These are phyloP conservation scores for Nakaseomyces bracarensis DNA, from an alignment of 1,139 yeast genomes.

Conservation along the genomic window DNA sequence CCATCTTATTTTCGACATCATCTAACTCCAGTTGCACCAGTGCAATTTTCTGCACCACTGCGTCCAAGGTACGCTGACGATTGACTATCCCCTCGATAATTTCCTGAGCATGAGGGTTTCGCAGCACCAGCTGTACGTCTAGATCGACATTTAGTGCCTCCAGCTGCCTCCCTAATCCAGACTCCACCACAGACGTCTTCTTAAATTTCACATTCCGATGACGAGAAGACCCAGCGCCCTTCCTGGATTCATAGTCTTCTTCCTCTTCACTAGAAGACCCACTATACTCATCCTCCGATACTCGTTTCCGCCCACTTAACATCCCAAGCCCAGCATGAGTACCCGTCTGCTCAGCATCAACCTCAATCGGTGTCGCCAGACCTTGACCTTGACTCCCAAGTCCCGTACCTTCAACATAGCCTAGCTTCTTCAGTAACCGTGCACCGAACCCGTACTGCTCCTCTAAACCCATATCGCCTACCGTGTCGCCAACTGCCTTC, in stretches of 20 bases:
- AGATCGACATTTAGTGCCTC: background rate
- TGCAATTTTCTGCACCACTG: background rate
- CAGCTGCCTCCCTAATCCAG: background rate
- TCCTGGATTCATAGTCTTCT: constrained; percentile 11
- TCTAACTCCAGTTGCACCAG: constrained; percentile 1
- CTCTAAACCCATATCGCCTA: constrained; percentile 11
- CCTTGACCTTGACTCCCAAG: constrained; percentile 68
- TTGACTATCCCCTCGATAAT: background rate
- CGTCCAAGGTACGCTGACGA: background rate
- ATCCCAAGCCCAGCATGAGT: constrained; percentile 54
- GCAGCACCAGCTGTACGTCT: background rate
- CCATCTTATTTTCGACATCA: background rate
- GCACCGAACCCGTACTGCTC: constrained; percentile 79
- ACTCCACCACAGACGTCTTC: constrained; percentile 9
- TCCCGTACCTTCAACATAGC: constrained; percentile 76
- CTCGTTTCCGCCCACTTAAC: constrained; percentile 17
- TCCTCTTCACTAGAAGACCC: too few species aligned
- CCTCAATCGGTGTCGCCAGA: constrained; percentile 68
- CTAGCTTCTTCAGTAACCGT: constrained; percentile 70
- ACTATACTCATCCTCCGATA: constrained; percentile 13
- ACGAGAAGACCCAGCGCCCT: too few species aligned
- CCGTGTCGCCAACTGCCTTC: too few species aligned
- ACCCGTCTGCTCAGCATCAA: constrained; percentile 56
- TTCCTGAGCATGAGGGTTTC: background rate
- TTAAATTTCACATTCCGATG: constrained; percentile 9